Base-by-base conservation (phyloP, 805 yeast genomes). In the Ogataea chonburiensis region DNA sequence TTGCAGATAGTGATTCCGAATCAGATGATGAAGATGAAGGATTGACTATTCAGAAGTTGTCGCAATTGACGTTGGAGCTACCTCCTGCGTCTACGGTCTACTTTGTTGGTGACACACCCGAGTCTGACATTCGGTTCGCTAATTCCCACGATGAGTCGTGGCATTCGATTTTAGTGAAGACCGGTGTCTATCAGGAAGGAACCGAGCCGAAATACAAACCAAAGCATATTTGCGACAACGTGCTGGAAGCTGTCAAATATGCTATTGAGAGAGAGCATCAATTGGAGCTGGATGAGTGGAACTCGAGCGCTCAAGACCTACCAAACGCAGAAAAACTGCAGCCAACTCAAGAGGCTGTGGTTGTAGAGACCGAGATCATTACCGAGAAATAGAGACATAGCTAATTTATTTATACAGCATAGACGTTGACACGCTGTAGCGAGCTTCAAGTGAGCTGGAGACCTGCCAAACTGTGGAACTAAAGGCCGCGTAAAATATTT, bases 81-180 rank as follows among this genome's bases (percentile, higher is more conserved):
- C 93, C 93, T 5, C 89, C 89, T 4, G 87, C 93, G 3, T 79
- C 86, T 5, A 84, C 93, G 0, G 94, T 86, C 11, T 85, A 85
- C 60, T 86, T 85, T 63, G 93, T 85, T 34, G 95, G 95, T 52
- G 95, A 85, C 56, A 85, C 94, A 10, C 95, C 95, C 13, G 94
- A 85, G 63, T 81, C 89, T 5, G 95, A 85, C 60, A 85, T 85
- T 46, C 70, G 93, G 60, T 86, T 86, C 64, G 94, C 94, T 36
- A 85, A 85, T 65, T 79, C 88, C 13, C 91, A 84, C 61, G 93
- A 85, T 56, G 76, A 76, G 42, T 77, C 87, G 19, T 85, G 95
- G 95, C 79, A 73, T 62, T 84, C 94, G 17, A 85, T 86, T 41
- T 68, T 85, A 53, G 95, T 85, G 24, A 81, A 85, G 62, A 85